These are phyloP conservation scores for Pleurotus ostreatus DNA, from an alignment of 768 basidiomycete genomes.

Conservation along the genomic window DNA sequence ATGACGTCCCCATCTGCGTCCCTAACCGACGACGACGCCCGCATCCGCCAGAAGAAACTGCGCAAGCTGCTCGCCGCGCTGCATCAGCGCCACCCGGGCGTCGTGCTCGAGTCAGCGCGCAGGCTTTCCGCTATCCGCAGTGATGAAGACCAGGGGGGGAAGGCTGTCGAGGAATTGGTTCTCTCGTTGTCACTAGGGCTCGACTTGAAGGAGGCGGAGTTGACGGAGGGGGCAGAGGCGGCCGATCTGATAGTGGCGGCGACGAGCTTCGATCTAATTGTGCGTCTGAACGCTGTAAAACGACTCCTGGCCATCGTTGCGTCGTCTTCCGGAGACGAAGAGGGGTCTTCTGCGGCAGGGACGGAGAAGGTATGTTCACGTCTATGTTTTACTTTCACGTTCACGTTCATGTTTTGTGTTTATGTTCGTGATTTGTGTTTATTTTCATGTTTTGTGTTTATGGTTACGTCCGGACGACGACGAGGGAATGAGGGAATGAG, in stretches of 20 bases:
- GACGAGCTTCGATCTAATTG: constrained; percentile 54
- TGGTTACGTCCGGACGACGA: no score
- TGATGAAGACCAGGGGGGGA: constrained; percentile 14
- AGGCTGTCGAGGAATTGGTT: constrained; percentile 50
- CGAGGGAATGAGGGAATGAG: no score
- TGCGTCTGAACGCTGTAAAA: constrained; percentile 57
- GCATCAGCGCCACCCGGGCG: constrained; percentile 59
- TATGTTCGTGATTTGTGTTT: constrained; percentile 15
- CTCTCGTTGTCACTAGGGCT: constrained; percentile 43
- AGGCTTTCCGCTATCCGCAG: constrained; percentile 21
- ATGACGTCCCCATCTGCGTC: constrained; percentile 16
- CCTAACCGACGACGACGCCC: background rate
- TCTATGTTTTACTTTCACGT: background rate
- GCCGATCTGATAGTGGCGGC: constrained; percentile 50
- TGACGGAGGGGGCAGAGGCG: no score
- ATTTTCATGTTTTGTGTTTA: no score
- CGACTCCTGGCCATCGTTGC: constrained; percentile 40
- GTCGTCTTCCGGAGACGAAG: constrained; percentile 15
- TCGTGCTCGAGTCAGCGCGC: constrained; percentile 41
- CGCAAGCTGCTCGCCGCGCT: constrained; percentile 50
- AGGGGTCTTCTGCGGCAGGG: background rate
- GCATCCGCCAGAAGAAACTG: constrained; percentile 8
- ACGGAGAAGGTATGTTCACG: constrained; percentile 38
- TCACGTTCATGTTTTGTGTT: no score
- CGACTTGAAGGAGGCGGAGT: no score